Evolutionary conservation across 208 protist species (phyloP).

Genomic region (Trichomonas gallinae): DNA sequence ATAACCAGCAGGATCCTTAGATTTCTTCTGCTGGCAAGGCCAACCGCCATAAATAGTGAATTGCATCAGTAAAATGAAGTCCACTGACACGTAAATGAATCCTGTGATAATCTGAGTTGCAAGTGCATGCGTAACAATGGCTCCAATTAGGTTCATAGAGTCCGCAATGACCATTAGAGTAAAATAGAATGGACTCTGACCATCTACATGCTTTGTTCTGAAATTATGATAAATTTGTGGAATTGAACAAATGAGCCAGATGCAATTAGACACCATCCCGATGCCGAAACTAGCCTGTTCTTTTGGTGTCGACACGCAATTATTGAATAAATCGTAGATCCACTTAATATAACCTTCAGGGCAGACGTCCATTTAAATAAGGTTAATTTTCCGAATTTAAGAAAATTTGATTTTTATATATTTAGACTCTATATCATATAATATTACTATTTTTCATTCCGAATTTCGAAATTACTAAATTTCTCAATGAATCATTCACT

Average conservation of each 20-base stretch:
- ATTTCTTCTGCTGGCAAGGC: neutral
- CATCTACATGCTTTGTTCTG: neutral
- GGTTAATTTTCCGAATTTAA: too few relatives aligned
- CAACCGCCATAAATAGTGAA: neutral
- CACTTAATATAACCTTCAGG: neutral
- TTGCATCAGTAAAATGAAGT: neutral
- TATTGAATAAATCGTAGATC: neutral
- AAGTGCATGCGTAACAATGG: neutral
- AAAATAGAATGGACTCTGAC: neutral
- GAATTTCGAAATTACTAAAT: too few relatives aligned
- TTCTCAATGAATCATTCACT: too few relatives aligned
- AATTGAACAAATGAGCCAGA: neutral
- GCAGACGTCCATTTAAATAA: neutral
- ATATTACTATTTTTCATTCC: too few relatives aligned
- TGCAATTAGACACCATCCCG: neutral
- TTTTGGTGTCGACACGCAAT: neutral
- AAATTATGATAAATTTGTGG: conserved; percentile 22
- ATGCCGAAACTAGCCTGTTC: neutral
- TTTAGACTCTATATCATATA: too few relatives aligned
- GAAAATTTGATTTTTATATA: too few relatives aligned
- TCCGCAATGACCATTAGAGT: neutral
- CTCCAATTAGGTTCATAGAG: neutral
- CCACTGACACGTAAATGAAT: neutral
- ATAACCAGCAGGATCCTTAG: neutral
- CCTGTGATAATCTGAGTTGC: neutral